phyloP scores from a whole-genome alignment of 2,329 filamentous ascomycete species.

The Fusarium nanum region DNA sequence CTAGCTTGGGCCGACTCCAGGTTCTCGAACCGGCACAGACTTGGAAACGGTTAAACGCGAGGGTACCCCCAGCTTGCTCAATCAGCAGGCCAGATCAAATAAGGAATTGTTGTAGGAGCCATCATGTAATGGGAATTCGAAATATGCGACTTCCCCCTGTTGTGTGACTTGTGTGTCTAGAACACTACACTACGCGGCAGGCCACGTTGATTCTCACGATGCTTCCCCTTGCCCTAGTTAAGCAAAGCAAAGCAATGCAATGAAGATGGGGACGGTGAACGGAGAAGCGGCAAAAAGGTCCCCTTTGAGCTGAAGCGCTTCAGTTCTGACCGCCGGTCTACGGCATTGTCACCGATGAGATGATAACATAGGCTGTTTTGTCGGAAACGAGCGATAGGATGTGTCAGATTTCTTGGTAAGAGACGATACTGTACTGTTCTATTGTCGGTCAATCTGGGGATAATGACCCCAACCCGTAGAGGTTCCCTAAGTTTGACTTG shows the following conservation, averaged over 20 bases:
- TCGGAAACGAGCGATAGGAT: conserved; percentile 6
- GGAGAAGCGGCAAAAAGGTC: background rate
- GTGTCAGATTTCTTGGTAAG: conserved; percentile 19
- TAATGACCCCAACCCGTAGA: conserved; percentile 14
- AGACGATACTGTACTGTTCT: background rate
- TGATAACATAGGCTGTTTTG: background rate
- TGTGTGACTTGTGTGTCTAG: background rate
- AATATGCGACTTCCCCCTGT: conserved; percentile 21
- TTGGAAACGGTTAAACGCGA: conserved; percentile 28
- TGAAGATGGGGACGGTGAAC: background rate
- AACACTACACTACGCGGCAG: conserved; percentile 13
- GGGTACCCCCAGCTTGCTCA: conserved; percentile 17
- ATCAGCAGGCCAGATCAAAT: conserved; percentile 32
- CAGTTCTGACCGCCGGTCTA: conserved; percentile 33
- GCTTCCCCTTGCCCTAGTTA: conserved; percentile 4
- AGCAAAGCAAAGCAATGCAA: background rate
- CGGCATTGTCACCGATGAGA: conserved; percentile 4
- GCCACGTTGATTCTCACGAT: conserved; percentile 14
- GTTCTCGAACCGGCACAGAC: conserved; percentile 36
- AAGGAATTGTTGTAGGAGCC: conserved; percentile 20
- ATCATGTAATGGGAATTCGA: conserved; percentile 39
- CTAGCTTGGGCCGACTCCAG: conserved; percentile 19
- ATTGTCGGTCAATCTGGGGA: conserved; percentile 9
- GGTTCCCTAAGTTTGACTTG: background rate
- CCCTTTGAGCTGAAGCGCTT: background rate